Conservation (phyloP, 2,329 filamentous ascomycete species). For the Hypoxylon sp. region DNA sequence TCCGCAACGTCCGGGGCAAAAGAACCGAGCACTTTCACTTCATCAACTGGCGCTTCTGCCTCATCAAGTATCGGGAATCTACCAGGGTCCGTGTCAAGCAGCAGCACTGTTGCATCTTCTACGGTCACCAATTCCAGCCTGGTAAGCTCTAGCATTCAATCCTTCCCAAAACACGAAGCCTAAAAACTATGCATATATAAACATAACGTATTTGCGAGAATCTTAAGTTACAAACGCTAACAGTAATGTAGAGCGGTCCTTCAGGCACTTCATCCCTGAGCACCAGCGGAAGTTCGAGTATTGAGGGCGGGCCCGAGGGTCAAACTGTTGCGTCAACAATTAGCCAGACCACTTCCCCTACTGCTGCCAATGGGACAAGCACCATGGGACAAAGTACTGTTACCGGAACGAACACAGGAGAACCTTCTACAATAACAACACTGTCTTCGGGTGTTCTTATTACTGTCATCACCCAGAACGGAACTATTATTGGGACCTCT, state of each 20-base stretch:
- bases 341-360: slow-evolving; percentile 9
- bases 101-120: not conserved
- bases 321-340: slow-evolving; percentile 14
- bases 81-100: not conserved
- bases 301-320: slow-evolving; percentile 4
- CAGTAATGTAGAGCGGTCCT: slow-evolving; percentile 8
- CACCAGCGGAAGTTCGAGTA: slow-evolving; percentile 1
- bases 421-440: slow-evolving; percentile 28
- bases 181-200: not conserved
- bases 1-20: slow-evolving; percentile 6
- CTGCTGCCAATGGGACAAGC: slow-evolving; percentile 15
- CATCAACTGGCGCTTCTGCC: not conserved
- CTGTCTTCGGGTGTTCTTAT: slow-evolving; percentile 29
- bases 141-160: slow-evolving; percentile 10
- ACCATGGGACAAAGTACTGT: slow-evolving; percentile 13
- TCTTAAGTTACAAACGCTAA: not conserved
- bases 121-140: slow-evolving; percentile 1
- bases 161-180: not conserved
- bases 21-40: slow-evolving; percentile 7
- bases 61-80: not conserved
- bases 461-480: slow-evolving; percentile 33
- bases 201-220: not conserved
- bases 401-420: slow-evolving; percentile 19
- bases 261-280: not conserved
- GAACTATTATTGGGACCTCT: slow-evolving; percentile 37